A percentile compares a stretch with the other conserved stretches of the same genome.
phyloP scores from a whole-genome alignment of 352 stramenopile species.

The Globisporangium ultimum region DNA sequence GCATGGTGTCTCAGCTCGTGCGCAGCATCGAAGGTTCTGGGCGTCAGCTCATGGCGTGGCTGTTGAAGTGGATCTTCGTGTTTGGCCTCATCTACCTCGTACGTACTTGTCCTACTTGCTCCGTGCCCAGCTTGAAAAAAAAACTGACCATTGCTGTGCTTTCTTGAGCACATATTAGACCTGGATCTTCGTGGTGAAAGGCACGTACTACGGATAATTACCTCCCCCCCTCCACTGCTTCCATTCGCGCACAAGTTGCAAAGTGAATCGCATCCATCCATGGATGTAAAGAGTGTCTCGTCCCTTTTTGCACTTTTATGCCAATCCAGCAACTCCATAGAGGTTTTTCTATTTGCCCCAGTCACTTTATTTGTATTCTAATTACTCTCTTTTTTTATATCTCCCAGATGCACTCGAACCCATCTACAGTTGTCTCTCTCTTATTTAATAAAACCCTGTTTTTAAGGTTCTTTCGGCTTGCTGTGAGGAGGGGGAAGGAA shows the following conservation, averaged over 20 bases:
- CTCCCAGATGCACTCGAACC: neutral
- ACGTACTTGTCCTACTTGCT: conserved; percentile 5
- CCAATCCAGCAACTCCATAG: neutral
- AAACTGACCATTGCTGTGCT: neutral
- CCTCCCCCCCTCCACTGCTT: no score
- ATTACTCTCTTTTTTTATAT: neutral
- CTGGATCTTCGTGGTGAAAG: neutral
- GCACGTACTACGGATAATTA: neutral
- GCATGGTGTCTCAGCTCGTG: conserved; percentile 33
- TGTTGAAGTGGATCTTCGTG: conserved; percentile 62
- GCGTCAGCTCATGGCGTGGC: conserved; percentile 40
- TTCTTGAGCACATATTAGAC: neutral
- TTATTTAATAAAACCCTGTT: neutral
- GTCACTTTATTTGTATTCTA: neutral
- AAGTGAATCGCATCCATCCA: no score
- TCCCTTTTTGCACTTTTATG: no score
- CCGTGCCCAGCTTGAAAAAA: neutral
- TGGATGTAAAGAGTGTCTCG: no score
- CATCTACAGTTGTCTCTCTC: neutral
- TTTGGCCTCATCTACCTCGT: conserved; percentile 47
- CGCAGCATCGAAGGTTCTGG: conserved; percentile 55
- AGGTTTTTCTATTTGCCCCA: neutral
- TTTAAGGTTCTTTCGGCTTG: neutral
- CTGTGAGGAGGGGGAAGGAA: neutral
- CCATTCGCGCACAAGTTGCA: no score